phyloP scores from a whole-genome alignment of 495 filamentous ascomycete genomes.

The Neurospora sp. region DNA sequence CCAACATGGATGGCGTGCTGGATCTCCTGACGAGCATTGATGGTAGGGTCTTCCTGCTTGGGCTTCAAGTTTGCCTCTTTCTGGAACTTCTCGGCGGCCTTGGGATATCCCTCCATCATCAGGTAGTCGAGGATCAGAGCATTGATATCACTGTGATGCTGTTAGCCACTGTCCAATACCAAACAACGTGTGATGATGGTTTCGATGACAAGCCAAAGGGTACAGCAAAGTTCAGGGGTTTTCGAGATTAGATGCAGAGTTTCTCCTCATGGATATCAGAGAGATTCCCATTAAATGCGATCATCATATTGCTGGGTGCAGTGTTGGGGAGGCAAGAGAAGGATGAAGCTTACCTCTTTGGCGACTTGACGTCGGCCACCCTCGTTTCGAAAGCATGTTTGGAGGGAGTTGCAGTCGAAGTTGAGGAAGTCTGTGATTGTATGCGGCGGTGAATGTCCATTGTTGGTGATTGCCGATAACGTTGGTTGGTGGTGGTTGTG shows the following conservation, averaged over 20 bases:
- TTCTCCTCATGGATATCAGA: slow-evolving; percentile 94
- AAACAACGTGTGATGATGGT: slow-evolving; percentile 1
- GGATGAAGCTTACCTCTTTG: slow-evolving; percentile 66
- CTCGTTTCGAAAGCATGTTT: slow-evolving; percentile 68
- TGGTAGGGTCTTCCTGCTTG: slow-evolving; percentile 56
- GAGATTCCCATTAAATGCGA: slow-evolving; percentile 99
- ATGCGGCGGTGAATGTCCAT: slow-evolving; percentile 5
- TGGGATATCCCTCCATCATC: slow-evolving; percentile 90
- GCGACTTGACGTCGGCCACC: slow-evolving; percentile 75
- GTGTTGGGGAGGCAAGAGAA: slow-evolving; percentile 11
- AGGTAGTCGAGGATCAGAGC: slow-evolving; percentile 94
- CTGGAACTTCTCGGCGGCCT: slow-evolving; percentile 86
- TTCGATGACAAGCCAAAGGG: slow-evolving; percentile 53
- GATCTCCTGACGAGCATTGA: slow-evolving; percentile 69
- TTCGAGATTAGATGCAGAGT: slow-evolving; percentile 33
- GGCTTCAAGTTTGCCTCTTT: slow-evolving; percentile 81
- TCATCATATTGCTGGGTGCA: slow-evolving; percentile 59
- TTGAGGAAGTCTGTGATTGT: slow-evolving; percentile 47
- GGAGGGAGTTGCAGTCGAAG: slow-evolving; percentile 56
- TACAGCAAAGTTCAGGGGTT: slow-evolving; percentile 11
- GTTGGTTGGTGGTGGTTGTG: background rate
- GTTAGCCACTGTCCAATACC: slow-evolving; percentile 3
- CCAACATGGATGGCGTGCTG: slow-evolving; percentile 72
- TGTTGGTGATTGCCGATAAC: background rate
- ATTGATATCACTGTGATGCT: slow-evolving; percentile 72